Conservation (phyloP, 2,329 filamentous ascomycete genomes). For the Aphanocladium album region DNA sequence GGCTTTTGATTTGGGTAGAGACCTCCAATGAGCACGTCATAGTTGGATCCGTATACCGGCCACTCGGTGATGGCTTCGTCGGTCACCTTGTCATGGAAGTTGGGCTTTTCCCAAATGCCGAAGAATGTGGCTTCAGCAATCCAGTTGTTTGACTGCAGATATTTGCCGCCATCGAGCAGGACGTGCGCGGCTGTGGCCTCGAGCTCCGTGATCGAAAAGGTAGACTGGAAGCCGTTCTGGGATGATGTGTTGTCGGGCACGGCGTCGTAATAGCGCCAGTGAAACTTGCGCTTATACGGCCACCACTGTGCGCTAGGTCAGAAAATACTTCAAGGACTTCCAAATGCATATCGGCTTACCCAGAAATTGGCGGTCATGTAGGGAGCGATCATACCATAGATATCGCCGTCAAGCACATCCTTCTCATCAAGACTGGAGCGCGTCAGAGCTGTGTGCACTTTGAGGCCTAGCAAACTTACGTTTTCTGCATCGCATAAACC, state of each 20-base stretch:
- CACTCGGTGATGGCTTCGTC: conserved; percentile 37
- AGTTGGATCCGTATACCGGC: conserved; percentile 50
- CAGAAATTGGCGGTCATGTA: conserved; percentile 49
- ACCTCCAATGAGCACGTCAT: conserved; percentile 49
- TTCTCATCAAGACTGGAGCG: conserved; percentile 36
- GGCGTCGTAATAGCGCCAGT: conserved; percentile 48
- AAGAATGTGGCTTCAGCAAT: conserved; percentile 46
- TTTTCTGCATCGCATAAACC: conserved; percentile 45
- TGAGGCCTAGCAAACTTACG: conserved; percentile 26
- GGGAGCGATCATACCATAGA: conserved; percentile 44
- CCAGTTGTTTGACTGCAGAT: conserved; percentile 42
- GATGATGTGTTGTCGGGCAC: conserved; percentile 33
- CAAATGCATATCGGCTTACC: conserved; percentile 25
- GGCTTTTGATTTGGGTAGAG: conserved; percentile 43
- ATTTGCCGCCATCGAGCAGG: conserved; percentile 43
- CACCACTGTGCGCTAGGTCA: conserved; percentile 40
- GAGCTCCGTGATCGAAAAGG: conserved; percentile 42
- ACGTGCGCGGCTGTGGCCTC: conserved; percentile 37
- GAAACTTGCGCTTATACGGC: conserved; percentile 46
- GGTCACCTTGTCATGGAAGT: conserved; percentile 48
- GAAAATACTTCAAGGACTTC: background rate
- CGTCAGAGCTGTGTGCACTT: conserved; percentile 6
- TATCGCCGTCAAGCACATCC: conserved; percentile 44
- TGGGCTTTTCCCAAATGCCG: conserved; percentile 42
- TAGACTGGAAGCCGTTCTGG: conserved; percentile 48